These are phyloP conservation scores for Botrytis galanthina DNA, from an alignment of 2,329 filamentous ascomycete genomes.

Conservation along the genomic window DNA sequence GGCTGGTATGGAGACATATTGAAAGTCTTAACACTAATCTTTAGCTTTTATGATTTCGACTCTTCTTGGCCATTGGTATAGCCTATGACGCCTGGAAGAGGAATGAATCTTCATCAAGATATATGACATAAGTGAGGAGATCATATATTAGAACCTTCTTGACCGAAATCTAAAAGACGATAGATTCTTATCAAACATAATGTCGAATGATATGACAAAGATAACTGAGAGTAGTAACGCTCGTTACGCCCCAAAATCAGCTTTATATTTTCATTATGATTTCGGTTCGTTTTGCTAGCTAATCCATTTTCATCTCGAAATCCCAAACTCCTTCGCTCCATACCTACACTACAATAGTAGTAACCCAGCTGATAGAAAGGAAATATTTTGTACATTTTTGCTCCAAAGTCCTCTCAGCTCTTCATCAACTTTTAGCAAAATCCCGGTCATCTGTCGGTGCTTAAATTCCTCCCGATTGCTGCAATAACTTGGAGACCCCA, in stretches of 20 bases:
- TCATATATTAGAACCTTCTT: background rate
- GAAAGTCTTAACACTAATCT: background rate
- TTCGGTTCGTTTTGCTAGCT: background rate
- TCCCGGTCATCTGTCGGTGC: background rate
- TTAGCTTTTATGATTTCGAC: background rate
- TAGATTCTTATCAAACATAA: background rate
- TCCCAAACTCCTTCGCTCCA: constrained; percentile 14
- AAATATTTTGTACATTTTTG: constrained; percentile 1
- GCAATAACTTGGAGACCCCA: background rate
- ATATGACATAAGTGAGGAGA: background rate
- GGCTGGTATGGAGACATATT: background rate
- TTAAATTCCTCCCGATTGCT: background rate
- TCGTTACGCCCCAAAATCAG: background rate
- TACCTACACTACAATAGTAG: background rate
- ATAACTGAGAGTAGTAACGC: background rate
- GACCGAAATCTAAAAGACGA: background rate
- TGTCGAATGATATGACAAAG: background rate
- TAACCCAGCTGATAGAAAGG: background rate
- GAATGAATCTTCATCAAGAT: background rate
- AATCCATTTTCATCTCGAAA: background rate
- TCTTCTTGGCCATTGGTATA: background rate
- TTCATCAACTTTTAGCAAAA: background rate
- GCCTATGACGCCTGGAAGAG: background rate
- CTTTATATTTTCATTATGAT: background rate
- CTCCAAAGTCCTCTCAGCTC: background rate